Evolutionary conservation across 345 rosid species (phyloP), one percentile per base, ranked within the genome.

Genomic region (Nasturtium officinale): DNA sequence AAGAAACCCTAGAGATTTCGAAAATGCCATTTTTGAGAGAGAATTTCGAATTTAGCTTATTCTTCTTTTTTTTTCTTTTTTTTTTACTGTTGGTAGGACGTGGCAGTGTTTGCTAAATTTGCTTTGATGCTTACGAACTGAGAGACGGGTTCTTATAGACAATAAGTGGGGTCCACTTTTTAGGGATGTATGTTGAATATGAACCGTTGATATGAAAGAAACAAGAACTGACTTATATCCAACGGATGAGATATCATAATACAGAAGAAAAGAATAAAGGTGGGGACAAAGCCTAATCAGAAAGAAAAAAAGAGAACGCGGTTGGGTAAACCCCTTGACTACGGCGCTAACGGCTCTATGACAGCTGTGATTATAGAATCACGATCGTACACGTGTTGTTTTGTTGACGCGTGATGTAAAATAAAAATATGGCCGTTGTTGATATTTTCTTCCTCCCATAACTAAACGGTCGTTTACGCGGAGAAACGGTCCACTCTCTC

Each of bases 301-400:
- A 54, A 54, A n/a, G 18, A 13, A 30, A 13, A 30, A 59, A 32
- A 50, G 37, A 32, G 18, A 54, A 76, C 79, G 79, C 79, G 74
- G 47, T 67, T 51, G 26, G 61, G 21, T 50, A 20, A 67, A 51
- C 46, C 46, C 78, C 74, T 38, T 61, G 79, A 76, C 79, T 68
- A 69, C 74, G 74, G 79, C 69, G 79, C 50, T 76, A 76, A 69
- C 79, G 79, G 74, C 79, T 76, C 79, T 68, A 23, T 61, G 64
- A 76, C 74, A 69, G 74, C 68, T 69, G 59, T 65, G 4, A 2
- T 0, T 8, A 16, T 23, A 1, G 16, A 53, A 75, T 68, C 79
- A 0, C 0, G 50, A 61, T 2, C 79, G 74, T 75, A 75, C 79
- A 61, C 56, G 69, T 75, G 64, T 51, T 35, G 0, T 0, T 50